Conservation (phyloP, 805 yeast species). For the Brettanomyces sp. region DNA sequence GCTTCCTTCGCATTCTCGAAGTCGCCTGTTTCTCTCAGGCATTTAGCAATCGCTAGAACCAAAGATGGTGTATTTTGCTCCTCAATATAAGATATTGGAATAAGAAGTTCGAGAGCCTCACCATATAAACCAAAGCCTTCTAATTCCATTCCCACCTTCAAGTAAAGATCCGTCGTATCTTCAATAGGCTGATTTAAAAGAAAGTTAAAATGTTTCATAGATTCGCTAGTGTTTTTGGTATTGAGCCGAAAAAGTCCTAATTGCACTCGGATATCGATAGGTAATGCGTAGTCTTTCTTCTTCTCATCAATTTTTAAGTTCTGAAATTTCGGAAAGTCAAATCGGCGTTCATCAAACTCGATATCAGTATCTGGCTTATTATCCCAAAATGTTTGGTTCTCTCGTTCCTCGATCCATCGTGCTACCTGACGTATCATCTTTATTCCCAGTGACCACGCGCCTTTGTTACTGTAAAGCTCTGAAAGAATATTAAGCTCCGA, state of each 20-base stretch:
- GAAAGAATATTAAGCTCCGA: constrained; percentile 77
- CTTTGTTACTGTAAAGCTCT: constrained; percentile 67
- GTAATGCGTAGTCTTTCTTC: constrained; percentile 42
- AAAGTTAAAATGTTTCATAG: constrained; percentile 56
- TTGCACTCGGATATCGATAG: constrained; percentile 81
- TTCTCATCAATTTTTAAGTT: constrained; percentile 31
- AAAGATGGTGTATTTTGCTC: constrained; percentile 44
- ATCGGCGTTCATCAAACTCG: constrained; percentile 73
- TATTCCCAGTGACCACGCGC: constrained; percentile 56
- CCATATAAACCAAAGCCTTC: constrained; percentile 59
- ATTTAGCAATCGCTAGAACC: constrained; percentile 58
- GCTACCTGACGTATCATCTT: constrained; percentile 59
- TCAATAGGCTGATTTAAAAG: constrained; percentile 43
- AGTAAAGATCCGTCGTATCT: constrained; percentile 63
- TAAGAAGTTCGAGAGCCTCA: constrained; percentile 67
- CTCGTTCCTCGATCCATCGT: constrained; percentile 74
- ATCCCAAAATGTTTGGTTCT: constrained; percentile 58
- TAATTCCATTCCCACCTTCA: constrained; percentile 67
- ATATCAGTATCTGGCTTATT: constrained; percentile 51
- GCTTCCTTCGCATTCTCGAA: constrained; percentile 55
- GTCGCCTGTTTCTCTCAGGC: constrained; percentile 66
- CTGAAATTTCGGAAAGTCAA: constrained; percentile 34
- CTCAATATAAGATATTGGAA: constrained; percentile 45
- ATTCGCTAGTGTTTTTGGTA: constrained; percentile 51
- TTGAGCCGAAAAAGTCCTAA: constrained; percentile 67